A percentile compares a stretch with the other conserved stretches of the same genome.
phyloP scores from a whole-genome alignment of 495 filamentous ascomycete genomes.

The Trichoderma orchidacearum region DNA sequence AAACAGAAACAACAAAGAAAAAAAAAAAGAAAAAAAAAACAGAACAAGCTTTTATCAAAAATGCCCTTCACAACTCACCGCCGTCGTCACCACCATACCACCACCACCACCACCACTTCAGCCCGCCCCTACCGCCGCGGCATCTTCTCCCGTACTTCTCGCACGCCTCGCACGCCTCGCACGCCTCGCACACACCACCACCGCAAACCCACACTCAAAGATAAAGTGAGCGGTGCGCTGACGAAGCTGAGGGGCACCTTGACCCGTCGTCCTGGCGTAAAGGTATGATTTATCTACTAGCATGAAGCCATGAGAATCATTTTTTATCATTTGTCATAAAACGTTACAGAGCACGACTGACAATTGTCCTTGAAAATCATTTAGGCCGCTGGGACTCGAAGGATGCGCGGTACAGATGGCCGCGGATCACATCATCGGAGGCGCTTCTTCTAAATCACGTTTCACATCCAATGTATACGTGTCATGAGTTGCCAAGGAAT shows the following conservation, averaged over 20 bases:
- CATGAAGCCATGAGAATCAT: no score
- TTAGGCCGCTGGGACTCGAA: constrained; percentile 54
- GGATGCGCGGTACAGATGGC: constrained; percentile 63
- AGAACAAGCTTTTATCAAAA: not conserved
- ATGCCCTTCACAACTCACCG: constrained; percentile 1
- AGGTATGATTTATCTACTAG: constrained; percentile 42
- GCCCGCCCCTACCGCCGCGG: constrained; percentile 6
- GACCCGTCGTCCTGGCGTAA: constrained; percentile 46
- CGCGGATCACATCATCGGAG: constrained; percentile 25
- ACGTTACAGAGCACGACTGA: no score
- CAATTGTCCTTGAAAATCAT: not conserved
- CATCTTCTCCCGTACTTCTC: not conserved
- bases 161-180: constrained; percentile 13
- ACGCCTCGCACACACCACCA: constrained; percentile 29
- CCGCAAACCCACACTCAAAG: constrained; percentile 44
- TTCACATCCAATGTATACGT: no score
- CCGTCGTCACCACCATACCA: constrained; percentile 12
- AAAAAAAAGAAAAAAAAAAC: not conserved
- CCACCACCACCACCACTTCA: constrained; percentile 9
- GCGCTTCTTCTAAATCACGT: constrained; percentile 5
- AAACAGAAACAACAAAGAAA: not conserved
- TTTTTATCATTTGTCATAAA: no score
- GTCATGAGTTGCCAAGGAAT: no score
- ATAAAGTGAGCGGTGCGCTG: constrained; percentile 58
- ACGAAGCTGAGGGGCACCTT: constrained; percentile 50